Evolutionary conservation across 176 grass and related monocot genomes (phyloP).

Genomic region (Panicum miliaceum): DNA sequence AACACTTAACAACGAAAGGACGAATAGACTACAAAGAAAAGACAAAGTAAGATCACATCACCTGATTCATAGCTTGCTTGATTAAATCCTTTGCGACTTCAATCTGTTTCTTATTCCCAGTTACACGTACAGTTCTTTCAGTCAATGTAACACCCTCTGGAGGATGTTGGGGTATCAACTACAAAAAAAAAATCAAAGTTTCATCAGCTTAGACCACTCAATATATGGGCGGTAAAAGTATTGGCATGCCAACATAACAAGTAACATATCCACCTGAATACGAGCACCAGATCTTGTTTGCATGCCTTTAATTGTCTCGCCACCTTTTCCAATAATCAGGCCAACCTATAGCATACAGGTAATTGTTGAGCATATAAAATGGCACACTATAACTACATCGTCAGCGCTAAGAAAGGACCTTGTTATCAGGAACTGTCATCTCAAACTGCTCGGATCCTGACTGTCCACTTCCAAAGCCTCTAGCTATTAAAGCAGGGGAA

Average conservation of each 20-base stretch:
- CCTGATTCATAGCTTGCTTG: slow-evolving; percentile 90
- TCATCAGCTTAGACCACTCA: neutral
- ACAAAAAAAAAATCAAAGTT: slow-evolving; percentile 40
- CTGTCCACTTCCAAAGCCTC: slow-evolving; percentile 72
- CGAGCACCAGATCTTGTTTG: slow-evolving; percentile 93
- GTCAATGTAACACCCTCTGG: slow-evolving; percentile 75
- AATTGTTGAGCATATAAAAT: slow-evolving; percentile 29
- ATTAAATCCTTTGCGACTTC: slow-evolving; percentile 91
- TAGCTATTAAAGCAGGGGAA: slow-evolving; percentile 85
- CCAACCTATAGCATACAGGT: slow-evolving; percentile 63
- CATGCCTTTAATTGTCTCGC: slow-evolving; percentile 86
- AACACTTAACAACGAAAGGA: neutral
- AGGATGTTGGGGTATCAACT: slow-evolving; percentile 86
- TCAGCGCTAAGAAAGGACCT: slow-evolving; percentile 52
- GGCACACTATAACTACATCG: neutral
- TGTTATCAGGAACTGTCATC: slow-evolving; percentile 86
- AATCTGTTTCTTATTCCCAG: slow-evolving; percentile 92
- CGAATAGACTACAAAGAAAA: neutral
- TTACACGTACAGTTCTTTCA: slow-evolving; percentile 83
- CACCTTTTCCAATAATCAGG: slow-evolving; percentile 92
- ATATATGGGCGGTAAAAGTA: neutral
- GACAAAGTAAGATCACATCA: slow-evolving; percentile 40
- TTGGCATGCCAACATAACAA: slow-evolving; percentile 39
- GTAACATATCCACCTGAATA: slow-evolving; percentile 68
- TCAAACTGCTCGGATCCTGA: slow-evolving; percentile 80